Percentiles rank a stretch among this genome's conserved stretches.
Conservation (phyloP, 306 rosid genomes). For the Rosa lucieae region DNA sequence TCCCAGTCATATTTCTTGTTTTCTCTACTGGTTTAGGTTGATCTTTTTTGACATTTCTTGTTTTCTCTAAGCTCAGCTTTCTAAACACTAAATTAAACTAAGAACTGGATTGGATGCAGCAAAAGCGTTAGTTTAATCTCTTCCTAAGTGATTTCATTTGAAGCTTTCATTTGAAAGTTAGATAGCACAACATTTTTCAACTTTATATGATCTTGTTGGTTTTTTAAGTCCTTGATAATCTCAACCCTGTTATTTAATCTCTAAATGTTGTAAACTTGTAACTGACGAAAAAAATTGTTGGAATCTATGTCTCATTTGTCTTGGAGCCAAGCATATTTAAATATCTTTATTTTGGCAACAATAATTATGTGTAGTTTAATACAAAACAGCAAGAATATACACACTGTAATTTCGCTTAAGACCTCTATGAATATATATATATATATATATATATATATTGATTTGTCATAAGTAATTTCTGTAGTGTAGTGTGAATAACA, state of each 20-base stretch:
- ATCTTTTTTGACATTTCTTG: constrained; percentile 3
- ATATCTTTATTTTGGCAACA: not conserved
- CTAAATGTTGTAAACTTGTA: not conserved
- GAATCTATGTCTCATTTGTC: constrained; percentile 1
- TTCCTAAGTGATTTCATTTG: not conserved
- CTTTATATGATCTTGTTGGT: not conserved
- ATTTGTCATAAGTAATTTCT: not conserved
- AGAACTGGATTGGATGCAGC: constrained; percentile 5
- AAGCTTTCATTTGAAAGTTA: constrained; percentile 6
- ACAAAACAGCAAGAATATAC: not conserved
- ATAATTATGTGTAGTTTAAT: not conserved
- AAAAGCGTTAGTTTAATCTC: not conserved
- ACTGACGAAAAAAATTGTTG: not conserved
- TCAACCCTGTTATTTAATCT: not conserved
- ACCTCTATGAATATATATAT: not conserved
- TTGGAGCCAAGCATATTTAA: not conserved
- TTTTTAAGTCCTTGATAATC: not conserved
- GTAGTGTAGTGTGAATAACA: not conserved
- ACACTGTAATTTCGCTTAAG: not conserved
- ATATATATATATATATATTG: too few species aligned
- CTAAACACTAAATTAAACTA: not conserved
- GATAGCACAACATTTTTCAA: not conserved
- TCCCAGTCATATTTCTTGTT: not conserved
- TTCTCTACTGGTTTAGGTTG: constrained; percentile 1
- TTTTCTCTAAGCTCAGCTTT: not conserved